Conservation (phyloP, 108 stramenopile species). For the Fistulifera solaris region DNA sequence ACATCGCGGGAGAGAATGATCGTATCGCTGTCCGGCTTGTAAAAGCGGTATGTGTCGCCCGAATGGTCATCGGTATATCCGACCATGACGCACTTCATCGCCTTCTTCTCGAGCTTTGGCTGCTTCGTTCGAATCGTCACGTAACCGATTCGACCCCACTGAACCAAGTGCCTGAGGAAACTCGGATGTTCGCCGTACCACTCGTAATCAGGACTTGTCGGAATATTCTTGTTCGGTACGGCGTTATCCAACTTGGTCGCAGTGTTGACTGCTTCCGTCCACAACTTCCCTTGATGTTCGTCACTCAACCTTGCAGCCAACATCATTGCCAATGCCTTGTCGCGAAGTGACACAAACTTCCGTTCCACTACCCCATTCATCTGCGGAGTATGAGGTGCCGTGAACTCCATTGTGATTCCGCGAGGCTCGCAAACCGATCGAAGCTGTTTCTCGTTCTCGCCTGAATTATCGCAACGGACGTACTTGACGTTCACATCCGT, state of each 20-base stretch:
- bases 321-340: conserved; percentile 16
- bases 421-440: neutral
- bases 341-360: neutral
- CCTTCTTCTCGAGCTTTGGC: neutral
- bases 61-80: neutral
- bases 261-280: conserved; percentile 7
- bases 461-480: conserved; percentile 5
- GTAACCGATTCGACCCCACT: conserved; percentile 12
- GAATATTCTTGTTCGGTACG: too few species aligned
- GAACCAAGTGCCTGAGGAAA: neutral
- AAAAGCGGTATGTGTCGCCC: neutral
- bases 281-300: neutral
- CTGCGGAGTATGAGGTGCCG: conserved; percentile 6
- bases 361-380: neutral
- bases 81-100: neutral
- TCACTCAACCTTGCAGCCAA: conserved; percentile 4
- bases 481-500: neutral
- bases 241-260: conserved; percentile 3
- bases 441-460: too few species aligned
- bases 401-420: conserved; percentile 6
- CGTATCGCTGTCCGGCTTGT: neutral
- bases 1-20: neutral
- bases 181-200: conserved; percentile 1
- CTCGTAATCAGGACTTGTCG: too few species aligned
- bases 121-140: conserved; percentile 1